Conservation (phyloP, 805 yeast species). For the Suhomyces xylopsoci region DNA sequence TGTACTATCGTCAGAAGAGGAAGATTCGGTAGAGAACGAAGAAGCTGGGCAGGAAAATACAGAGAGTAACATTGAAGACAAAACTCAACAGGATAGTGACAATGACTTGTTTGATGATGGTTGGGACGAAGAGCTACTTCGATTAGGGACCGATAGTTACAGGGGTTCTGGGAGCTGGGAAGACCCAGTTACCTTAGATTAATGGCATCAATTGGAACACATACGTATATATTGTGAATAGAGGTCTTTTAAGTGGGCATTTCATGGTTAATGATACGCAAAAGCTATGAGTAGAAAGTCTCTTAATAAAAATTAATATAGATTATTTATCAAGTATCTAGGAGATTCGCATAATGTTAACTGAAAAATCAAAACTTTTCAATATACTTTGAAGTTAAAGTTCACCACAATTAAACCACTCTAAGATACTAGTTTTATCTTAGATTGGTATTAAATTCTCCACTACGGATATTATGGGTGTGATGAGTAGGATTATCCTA, state of each 20-base stretch:
- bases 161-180: conserved; percentile 37
- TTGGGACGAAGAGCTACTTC: conserved; percentile 25
- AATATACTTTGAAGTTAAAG: no score
- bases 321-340: not conserved
- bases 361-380: no score
- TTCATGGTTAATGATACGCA: no score
- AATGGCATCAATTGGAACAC: not conserved
- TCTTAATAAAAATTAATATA: not conserved
- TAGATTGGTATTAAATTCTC: no score
- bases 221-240: no score
- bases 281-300: no score
- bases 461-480: no score
- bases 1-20: conserved; percentile 31
- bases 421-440: no score
- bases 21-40: conserved; percentile 7
- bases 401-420: no score
- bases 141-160: conserved; percentile 8
- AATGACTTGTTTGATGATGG: conserved; percentile 29
- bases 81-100: conserved; percentile 2
- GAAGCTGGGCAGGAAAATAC: no score
- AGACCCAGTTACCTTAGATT: conserved; percentile 39
- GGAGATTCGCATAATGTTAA: not conserved
- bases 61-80: not conserved
- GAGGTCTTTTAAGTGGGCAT: no score
- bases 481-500: no score